Evolutionary conservation across 768 basidiomycete genomes (phyloP).

Genomic region (Postia placenta): DNA sequence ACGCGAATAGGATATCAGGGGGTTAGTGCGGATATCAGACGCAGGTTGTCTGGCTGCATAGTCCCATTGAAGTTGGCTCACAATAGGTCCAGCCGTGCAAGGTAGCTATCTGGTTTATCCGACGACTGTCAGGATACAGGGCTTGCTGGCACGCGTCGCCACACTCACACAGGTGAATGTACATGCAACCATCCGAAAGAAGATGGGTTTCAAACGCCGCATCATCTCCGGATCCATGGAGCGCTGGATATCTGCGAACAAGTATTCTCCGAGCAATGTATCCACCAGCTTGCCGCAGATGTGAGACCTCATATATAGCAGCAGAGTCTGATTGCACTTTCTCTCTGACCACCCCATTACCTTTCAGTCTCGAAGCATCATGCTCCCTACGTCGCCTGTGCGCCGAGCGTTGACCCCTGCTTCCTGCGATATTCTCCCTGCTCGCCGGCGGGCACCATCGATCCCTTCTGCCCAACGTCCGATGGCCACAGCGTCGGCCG

Average conservation of each 20-base stretch:
- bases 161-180: not conserved
- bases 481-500: slow-evolving; percentile 7
- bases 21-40: not conserved
- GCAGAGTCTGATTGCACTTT: not conserved
- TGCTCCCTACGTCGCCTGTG: slow-evolving; percentile 5
- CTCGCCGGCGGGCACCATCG: not conserved
- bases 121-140: not conserved
- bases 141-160: not conserved
- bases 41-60: not conserved
- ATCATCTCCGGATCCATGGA: not conserved
- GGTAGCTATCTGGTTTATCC: not conserved
- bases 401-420: slow-evolving; percentile 8
- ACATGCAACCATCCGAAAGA: not conserved
- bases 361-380: not conserved
- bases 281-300: not conserved
- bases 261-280: not conserved
- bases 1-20: not conserved
- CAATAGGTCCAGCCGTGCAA: not conserved
- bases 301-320: not conserved
- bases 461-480: slow-evolving; percentile 2
- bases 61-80: not conserved
- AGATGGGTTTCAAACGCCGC: not conserved
- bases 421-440: not conserved
- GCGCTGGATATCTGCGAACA: not conserved
- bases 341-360: not conserved